phyloP scores from a whole-genome alignment of 2,329 filamentous ascomycete genomes.

The Aspergillus sp. region DNA sequence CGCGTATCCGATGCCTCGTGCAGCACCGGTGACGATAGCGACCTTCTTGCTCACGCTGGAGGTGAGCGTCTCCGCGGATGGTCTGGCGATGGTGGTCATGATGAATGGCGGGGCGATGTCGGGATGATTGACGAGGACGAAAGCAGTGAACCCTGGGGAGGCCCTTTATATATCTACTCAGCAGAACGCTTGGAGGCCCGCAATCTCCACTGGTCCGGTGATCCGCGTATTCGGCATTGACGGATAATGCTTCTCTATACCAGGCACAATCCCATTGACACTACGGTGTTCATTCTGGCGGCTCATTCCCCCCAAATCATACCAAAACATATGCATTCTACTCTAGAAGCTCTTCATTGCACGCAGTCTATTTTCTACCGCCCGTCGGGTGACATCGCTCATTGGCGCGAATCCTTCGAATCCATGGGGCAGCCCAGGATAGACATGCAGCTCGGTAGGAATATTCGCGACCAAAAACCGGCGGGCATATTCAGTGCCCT shows the following conservation, averaged over 20 bases:
- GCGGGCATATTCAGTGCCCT: slow-evolving; percentile 40
- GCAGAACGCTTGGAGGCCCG: no score
- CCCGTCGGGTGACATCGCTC: slow-evolving; percentile 9
- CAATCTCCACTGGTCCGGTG: no score
- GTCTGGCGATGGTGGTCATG: not conserved
- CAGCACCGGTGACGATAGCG: slow-evolving; percentile 21
- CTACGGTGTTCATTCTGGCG: no score
- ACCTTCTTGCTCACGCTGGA: slow-evolving; percentile 5
- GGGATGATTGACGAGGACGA: not conserved
- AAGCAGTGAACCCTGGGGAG: not conserved
- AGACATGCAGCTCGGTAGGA: slow-evolving; percentile 44
- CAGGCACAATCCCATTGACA: no score
- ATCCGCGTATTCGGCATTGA: no score
- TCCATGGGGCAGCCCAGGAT: slow-evolving; percentile 43
- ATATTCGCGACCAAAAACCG: slow-evolving; percentile 40
- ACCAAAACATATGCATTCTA: not conserved
- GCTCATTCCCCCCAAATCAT: not conserved
- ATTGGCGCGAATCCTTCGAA: slow-evolving; percentile 32
- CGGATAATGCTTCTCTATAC: no score
- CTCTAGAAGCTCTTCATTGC: slow-evolving; percentile 2
- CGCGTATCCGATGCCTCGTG: slow-evolving; percentile 20
- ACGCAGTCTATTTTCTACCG: slow-evolving; percentile 9
- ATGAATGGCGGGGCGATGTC: not conserved
- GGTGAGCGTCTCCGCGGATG: not conserved
- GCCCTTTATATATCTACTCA: not conserved